These are phyloP conservation scores for Cytospora chrysosperma DNA, from an alignment of 2,329 filamentous ascomycete species.

Conservation along the genomic window DNA sequence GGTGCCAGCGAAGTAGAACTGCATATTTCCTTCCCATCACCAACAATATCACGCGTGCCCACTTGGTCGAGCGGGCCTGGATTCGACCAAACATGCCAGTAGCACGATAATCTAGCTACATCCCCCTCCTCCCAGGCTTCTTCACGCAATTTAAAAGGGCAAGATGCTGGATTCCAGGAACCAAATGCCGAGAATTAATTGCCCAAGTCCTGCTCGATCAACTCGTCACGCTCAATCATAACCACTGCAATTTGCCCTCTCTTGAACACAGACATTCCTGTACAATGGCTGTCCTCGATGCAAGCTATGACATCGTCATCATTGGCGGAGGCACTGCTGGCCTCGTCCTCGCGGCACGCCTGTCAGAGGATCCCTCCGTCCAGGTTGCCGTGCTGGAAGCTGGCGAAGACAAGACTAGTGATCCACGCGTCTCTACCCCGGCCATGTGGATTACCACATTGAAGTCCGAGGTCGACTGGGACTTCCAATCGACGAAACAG, in stretches of 20 bases:
- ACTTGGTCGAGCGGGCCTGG: no score
- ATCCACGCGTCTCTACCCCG: slow-evolving; percentile 38
- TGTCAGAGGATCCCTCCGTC: slow-evolving; percentile 36
- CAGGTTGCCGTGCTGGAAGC: slow-evolving; percentile 41
- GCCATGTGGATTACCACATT: slow-evolving; percentile 28
- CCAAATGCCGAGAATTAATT: no score
- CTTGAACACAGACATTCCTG: neutral
- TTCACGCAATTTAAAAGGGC: neutral
- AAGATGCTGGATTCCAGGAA: neutral
- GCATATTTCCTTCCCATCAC: no score
- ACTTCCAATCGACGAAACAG: slow-evolving; percentile 34
- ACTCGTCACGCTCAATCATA: neutral
- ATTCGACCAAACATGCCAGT: no score
- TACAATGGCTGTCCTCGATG: neutral
- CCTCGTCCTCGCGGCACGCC: slow-evolving; percentile 44
- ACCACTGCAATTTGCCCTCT: neutral
- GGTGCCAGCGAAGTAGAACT: no score
- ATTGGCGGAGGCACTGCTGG: slow-evolving; percentile 52
- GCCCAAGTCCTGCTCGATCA: neutral
- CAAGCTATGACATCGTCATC: slow-evolving; percentile 45
- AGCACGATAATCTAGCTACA: no score
- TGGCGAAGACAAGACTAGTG: slow-evolving; percentile 34
- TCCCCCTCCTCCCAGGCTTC: no score
- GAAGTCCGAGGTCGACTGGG: slow-evolving; percentile 38
- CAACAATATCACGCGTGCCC: no score